Evolutionary conservation across 1,284 basidiomycete species (phyloP).

Genomic region (Apiotrichum akiyoshidainum): DNA sequence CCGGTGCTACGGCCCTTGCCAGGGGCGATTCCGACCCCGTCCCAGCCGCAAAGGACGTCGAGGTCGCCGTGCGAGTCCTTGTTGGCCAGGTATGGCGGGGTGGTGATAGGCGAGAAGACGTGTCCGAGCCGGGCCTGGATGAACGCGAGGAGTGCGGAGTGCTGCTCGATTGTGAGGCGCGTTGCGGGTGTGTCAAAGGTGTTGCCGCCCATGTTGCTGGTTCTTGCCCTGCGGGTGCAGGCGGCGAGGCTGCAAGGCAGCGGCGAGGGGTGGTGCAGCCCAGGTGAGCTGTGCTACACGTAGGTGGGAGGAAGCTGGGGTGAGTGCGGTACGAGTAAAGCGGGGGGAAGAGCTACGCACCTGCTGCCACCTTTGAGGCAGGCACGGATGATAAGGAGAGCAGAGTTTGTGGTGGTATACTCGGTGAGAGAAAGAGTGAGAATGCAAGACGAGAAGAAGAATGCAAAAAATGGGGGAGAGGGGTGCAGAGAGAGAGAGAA

Average conservation of each 20-base stretch:
- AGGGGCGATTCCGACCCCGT: conserved; percentile 9
- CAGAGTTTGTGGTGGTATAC: neutral
- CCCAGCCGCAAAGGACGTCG: conserved; percentile 32
- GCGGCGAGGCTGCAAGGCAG: too few species aligned
- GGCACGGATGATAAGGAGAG: too few species aligned
- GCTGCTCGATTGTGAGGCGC: conserved; percentile 25
- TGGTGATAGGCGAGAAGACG: conserved; percentile 9
- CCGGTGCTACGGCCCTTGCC: conserved; percentile 7
- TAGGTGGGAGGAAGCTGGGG: neutral
- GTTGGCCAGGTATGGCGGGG: conserved; percentile 8
- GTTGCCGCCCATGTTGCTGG: conserved; percentile 36
- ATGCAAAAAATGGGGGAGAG: neutral
- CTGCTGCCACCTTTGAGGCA: too few species aligned
- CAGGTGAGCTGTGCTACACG: neutral
- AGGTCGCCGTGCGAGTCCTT: conserved; percentile 42
- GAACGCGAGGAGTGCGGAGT: conserved; percentile 14
- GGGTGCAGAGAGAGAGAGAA: neutral
- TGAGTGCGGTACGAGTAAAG: neutral
- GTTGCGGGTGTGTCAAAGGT: conserved; percentile 26
- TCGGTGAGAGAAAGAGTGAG: neutral
- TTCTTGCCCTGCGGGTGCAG: too few species aligned
- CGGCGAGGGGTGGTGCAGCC: neutral
- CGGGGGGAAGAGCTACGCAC: too few species aligned
- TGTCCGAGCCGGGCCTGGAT: conserved; percentile 6
- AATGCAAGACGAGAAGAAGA: neutral